phyloP scores from a whole-genome alignment of 768 basidiomycete species.

The Collybiopsis luxurians region DNA sequence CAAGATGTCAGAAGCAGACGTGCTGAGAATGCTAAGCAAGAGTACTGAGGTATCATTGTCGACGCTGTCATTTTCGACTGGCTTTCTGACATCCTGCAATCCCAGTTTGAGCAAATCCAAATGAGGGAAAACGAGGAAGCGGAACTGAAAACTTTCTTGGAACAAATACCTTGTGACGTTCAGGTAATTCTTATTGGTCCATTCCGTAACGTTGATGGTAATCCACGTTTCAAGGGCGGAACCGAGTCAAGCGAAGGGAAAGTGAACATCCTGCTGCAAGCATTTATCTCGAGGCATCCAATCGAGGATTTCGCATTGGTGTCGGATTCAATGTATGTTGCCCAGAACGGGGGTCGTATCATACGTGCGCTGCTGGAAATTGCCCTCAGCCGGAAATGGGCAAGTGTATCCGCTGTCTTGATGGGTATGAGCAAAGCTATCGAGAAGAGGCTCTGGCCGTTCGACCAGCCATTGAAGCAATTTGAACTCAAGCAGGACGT shows the following conservation, averaged over 20 bases:
- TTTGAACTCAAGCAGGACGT: constrained; percentile 76
- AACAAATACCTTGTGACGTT: constrained; percentile 75
- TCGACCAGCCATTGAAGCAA: constrained; percentile 86
- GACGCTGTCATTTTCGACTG: neutral
- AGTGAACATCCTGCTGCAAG: constrained; percentile 94
- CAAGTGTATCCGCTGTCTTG: constrained; percentile 71
- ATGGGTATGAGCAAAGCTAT: constrained; percentile 92
- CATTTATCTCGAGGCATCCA: constrained; percentile 74
- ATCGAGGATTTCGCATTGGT: constrained; percentile 95
- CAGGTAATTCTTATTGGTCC: constrained; percentile 43
- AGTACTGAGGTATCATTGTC: constrained; percentile 75
- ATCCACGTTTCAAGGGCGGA: constrained; percentile 47
- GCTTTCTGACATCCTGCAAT: constrained; percentile 1
- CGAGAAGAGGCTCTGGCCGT: constrained; percentile 93
- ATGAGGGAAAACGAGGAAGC: constrained; percentile 85
- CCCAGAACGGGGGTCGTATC: constrained; percentile 94
- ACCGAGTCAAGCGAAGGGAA: constrained; percentile 63
- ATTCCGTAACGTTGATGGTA: neutral
- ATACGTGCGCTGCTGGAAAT: constrained; percentile 94
- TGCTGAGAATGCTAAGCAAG: constrained; percentile 79
- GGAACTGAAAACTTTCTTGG: constrained; percentile 74
- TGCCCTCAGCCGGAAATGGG: constrained; percentile 91
- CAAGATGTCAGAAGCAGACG: constrained; percentile 91
- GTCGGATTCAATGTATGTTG: constrained; percentile 91
- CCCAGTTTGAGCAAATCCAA: constrained; percentile 94